Base-by-base conservation (phyloP, 129 eudicot species). In the Artemisia annua region DNA sequence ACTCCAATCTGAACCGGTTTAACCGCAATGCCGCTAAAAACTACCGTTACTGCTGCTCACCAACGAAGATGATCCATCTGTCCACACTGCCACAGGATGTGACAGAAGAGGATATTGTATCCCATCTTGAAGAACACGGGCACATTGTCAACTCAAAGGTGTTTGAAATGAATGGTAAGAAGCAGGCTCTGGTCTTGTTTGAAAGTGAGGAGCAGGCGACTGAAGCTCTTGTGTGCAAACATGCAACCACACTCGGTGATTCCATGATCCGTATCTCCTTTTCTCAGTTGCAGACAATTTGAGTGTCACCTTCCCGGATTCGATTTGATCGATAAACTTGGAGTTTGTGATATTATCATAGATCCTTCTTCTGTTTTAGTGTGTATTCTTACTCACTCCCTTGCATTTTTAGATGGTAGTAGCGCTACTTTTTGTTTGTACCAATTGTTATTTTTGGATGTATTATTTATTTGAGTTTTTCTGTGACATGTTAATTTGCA, bases 181-280 rank as follows among this genome's bases (percentile, higher is more conserved):
- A 89, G 75, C 96, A 93, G 72, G 96, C 95, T 12, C 95, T 89
- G 11, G 83, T 87, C 17, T 75, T 84, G 74, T 89, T 93, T 58
- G 96, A 93, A 35, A 82, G 52, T 12, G 96, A 89, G 83, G 96
- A 89, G 66, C 87, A 87, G 69, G 95, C 98, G 5, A 85, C 98
- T 13, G 98, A 89, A 84, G 96, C 95, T 14, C 97, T 94, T 73
- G 97, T 95, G 72, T 90, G 91, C 94, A 90, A 95, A 79, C 96
- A 95, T 68, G 96, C 99, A 5, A 90, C 85, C 22, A 68, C 94
- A 11, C 95, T 89, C 35, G 92, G 84, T 2, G 89, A 86, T 65
- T 86, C 91, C 22, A 81, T 84, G 75, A 87, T 93, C 44, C 87
- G 96, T 44, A 93, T 93, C 54, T 93, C 98, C 7, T 93, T 89